Percentiles rank a stretch among this genome's conserved stretches.
phyloP scores from a whole-genome alignment of 2,329 filamentous ascomycete species.

The Colletotrichum simmondsii region DNA sequence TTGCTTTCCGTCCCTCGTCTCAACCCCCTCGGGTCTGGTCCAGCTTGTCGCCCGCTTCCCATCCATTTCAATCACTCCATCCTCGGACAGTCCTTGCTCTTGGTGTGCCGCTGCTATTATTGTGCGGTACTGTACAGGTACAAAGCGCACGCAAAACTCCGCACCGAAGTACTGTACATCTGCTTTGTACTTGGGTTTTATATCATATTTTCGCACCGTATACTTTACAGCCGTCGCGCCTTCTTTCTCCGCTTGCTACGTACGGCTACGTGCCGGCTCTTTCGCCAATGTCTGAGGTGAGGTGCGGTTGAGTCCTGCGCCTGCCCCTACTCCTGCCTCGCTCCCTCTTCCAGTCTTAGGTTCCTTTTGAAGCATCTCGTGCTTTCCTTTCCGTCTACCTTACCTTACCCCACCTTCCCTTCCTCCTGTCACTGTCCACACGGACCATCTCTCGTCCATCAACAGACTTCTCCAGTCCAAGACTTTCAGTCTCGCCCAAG shows the following conservation, averaged over 20 bases:
- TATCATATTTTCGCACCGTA: constrained; percentile 44
- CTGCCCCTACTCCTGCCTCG: neutral
- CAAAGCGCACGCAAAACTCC: constrained; percentile 43
- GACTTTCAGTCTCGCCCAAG: neutral
- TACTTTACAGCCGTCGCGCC: constrained; percentile 39
- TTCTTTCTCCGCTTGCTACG: constrained; percentile 7
- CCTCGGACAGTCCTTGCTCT: constrained; percentile 3
- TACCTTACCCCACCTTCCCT: neutral
- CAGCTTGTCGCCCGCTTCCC: neutral
- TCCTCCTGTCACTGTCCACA: neutral
- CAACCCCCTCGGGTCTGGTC: neutral
- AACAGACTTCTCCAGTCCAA: too few relatives aligned
- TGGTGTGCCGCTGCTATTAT: constrained; percentile 33
- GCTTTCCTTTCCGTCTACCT: too few relatives aligned
- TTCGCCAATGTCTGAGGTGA: constrained; percentile 2
- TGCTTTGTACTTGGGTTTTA: constrained; percentile 42
- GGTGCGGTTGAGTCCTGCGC: neutral
- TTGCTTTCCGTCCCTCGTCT: neutral
- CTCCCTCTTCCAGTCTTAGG: too few relatives aligned
- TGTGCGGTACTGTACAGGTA: constrained; percentile 53
- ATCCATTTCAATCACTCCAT: neutral
- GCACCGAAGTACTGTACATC: constrained; percentile 49
- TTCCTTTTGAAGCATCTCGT: too few relatives aligned
- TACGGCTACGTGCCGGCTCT: constrained; percentile 19
- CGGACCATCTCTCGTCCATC: neutral